Percentiles rank a stretch among this genome's conserved stretches.
These are phyloP conservation scores for Ogataea ganodermae DNA, from an alignment of 805 yeast genomes.

Conservation along the genomic window DNA sequence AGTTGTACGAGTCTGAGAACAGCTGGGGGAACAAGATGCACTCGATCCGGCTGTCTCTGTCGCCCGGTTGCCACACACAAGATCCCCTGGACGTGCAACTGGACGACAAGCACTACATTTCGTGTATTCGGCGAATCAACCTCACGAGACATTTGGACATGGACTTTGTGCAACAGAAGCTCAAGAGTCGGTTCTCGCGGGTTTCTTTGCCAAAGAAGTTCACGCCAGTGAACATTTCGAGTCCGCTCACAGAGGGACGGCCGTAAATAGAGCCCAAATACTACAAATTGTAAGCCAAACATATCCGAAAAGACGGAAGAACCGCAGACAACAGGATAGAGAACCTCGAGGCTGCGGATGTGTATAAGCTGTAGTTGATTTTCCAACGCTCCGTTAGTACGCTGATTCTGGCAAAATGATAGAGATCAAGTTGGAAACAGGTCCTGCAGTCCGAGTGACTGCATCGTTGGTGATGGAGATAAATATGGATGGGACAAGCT, in stretches of 20 bases:
- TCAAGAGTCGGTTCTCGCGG: constrained; percentile 78
- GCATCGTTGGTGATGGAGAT: constrained; percentile 48
- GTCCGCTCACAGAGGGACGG: constrained; percentile 38
- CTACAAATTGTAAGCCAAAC: not conserved
- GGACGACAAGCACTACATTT: constrained; percentile 94
- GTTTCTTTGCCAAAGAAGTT: constrained; percentile 90
- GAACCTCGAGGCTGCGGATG: not conserved
- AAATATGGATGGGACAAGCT: not conserved
- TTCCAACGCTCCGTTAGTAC: constrained; percentile 67
- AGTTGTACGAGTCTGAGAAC: constrained; percentile 81
- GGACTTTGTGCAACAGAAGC: constrained; percentile 80
- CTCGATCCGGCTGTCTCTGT: constrained; percentile 84
- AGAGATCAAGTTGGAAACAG: constrained; percentile 27
- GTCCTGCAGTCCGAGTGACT: constrained; percentile 57
- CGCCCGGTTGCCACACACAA: constrained; percentile 98
- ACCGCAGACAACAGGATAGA: not conserved
- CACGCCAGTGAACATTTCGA: constrained; percentile 84
- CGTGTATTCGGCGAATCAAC: constrained; percentile 89
- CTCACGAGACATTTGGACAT: constrained; percentile 91
- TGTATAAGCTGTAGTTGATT: constrained; percentile 25
- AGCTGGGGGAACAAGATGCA: constrained; percentile 74
- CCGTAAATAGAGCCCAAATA: not conserved
- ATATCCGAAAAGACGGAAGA: too few relatives aligned
- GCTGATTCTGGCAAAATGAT: constrained; percentile 28
- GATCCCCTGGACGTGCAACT: constrained; percentile 96